phyloP scores from a whole-genome alignment of 495 filamentous ascomycete species.

The Friedmanniomyces simplex region DNA sequence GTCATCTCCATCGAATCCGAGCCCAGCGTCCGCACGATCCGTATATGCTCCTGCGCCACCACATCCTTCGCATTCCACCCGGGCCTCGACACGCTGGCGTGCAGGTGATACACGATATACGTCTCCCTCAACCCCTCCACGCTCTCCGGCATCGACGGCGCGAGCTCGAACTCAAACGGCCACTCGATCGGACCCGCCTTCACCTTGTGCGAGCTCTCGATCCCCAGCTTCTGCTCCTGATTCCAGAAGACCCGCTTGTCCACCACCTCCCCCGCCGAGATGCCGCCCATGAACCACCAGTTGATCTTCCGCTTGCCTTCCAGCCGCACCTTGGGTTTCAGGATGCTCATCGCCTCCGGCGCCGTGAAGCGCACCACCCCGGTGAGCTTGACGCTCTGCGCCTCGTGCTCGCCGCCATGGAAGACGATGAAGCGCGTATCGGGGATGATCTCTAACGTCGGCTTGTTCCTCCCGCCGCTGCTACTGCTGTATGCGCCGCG shows the following conservation, averaged over 20 bases:
- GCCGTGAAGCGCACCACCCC: conserved; percentile 30
- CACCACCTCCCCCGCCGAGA: conserved; percentile 24
- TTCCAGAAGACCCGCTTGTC: conserved; percentile 26
- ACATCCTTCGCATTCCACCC: conserved; percentile 73
- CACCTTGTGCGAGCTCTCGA: conserved; percentile 48
- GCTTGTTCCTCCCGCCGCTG: conserved; percentile 3
- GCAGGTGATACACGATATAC: conserved; percentile 77
- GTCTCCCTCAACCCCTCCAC: conserved; percentile 75
- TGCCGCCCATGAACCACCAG: conserved; percentile 24
- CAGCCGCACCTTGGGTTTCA: conserved; percentile 27
- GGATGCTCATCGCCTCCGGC: conserved; percentile 27
- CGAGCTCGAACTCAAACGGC: conserved; percentile 69
- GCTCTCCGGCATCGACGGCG: conserved; percentile 71
- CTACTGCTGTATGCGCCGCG: not conserved
- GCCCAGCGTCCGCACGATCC: conserved; percentile 79
- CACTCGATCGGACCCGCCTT: conserved; percentile 80
- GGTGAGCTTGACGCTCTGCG: conserved; percentile 24
- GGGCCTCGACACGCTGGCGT: conserved; percentile 66
- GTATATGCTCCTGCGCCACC: conserved; percentile 63
- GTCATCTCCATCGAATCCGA: conserved; percentile 59
- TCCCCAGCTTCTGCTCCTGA: conserved; percentile 24
- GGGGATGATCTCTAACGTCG: conserved; percentile 29
- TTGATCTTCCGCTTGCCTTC: conserved; percentile 29
- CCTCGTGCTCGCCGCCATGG: conserved; percentile 29
- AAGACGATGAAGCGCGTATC: conserved; percentile 32